These are phyloP conservation scores for Corrigiola litoralis DNA, from an alignment of 179 eudicot species.

Conservation along the genomic window DNA sequence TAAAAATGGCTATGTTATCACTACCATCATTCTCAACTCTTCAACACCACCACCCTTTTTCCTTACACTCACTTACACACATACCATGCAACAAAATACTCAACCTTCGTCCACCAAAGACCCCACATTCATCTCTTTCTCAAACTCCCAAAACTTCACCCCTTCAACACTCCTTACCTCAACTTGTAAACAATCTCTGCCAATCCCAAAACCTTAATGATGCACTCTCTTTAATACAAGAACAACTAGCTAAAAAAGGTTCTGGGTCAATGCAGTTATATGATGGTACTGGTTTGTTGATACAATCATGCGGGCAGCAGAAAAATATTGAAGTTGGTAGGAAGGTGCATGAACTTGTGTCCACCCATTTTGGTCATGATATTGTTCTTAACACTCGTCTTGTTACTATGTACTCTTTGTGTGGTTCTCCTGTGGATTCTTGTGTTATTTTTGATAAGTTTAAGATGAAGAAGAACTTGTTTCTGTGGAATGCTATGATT, in stretches of 20 bases:
- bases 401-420: conserved; percentile 49
- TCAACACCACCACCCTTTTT: background rate
- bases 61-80: background rate
- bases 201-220: conserved; percentile 26
- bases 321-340: conserved; percentile 38
- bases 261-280: background rate
- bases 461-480: conserved; percentile 35
- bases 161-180: conserved; percentile 3
- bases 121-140: conserved; percentile 1
- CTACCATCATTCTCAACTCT: conserved; percentile 6
- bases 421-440: conserved; percentile 42
- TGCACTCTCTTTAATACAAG: conserved; percentile 27
- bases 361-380: conserved; percentile 30
- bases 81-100: conserved; percentile 4
- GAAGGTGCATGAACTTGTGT: conserved; percentile 30
- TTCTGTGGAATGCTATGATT: conserved; percentile 55
- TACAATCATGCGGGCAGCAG: conserved; percentile 44
- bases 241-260: background rate
- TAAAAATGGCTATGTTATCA: conserved; percentile 13
- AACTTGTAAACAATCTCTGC: conserved; percentile 12
- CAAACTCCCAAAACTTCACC: conserved; percentile 5
- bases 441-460: conserved; percentile 35
- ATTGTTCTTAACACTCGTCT: conserved; percentile 37
- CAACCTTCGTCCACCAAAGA: background rate
- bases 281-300: conserved; percentile 27